These are phyloP conservation scores for Metrosideros polymorpha DNA, from an alignment of 441 rosid genomes.

Conservation along the genomic window DNA sequence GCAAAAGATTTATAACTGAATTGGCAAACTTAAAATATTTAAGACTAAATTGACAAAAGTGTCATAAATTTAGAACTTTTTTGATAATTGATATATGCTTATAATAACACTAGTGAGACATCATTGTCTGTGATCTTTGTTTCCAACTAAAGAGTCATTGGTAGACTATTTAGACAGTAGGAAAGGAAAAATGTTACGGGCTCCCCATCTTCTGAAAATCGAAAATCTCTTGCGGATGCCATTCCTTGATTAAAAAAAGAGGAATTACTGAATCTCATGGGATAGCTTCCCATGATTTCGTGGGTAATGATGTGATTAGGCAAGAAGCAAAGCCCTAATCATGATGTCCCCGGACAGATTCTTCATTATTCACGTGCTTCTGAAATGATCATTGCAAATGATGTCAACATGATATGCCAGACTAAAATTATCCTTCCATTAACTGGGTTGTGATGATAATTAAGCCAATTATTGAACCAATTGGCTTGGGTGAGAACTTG, in stretches of 20 bases:
- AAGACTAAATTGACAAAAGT: too few relatives aligned
- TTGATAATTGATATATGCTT: too few relatives aligned
- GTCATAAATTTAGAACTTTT: too few relatives aligned
- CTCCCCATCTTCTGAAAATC: neutral
- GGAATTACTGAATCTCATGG: neutral
- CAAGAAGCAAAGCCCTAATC: neutral
- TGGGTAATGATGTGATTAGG: conserved; percentile 13
- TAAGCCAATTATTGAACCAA: neutral
- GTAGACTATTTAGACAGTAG: neutral
- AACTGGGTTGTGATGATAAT: conserved; percentile 8
- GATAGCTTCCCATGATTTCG: conserved; percentile 18
- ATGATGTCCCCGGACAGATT: neutral
- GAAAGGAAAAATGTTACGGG: neutral
- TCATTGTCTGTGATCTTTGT: too few relatives aligned
- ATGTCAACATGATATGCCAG: conserved; percentile 16
- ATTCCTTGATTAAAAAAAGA: neutral
- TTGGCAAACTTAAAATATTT: too few relatives aligned
- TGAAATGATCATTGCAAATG: conserved; percentile 15
- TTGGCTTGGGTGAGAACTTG: neutral
- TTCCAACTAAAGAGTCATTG: too few relatives aligned
- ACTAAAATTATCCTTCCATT: neutral
- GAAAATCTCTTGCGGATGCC: neutral
- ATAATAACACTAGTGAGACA: too few relatives aligned
- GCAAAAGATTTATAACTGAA: too few relatives aligned
- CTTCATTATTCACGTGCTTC: neutral